Conservation (phyloP, 257 asterid species). For the Rubia yunnanensis region DNA sequence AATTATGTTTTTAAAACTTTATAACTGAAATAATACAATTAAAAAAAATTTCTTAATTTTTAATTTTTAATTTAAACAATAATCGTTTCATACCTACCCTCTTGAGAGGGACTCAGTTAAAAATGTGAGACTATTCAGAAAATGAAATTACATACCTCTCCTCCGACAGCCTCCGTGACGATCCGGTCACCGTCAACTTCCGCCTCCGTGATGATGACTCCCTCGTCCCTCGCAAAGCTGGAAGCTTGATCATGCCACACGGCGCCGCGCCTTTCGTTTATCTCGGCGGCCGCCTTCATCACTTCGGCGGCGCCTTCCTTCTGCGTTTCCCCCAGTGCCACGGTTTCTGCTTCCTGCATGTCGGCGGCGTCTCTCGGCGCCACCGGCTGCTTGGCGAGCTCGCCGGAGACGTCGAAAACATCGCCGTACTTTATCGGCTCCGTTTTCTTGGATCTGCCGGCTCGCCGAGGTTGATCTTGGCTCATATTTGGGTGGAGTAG, state of each 20-base stretch:
- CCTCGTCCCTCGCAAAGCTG: constrained; percentile 20
- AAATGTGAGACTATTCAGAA: too few relatives aligned
- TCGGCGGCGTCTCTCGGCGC: constrained; percentile 62
- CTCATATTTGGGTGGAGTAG: constrained; percentile 25
- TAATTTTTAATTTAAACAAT: too few relatives aligned
- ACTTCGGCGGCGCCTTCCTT: constrained; percentile 46
- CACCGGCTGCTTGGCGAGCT: constrained; percentile 40
- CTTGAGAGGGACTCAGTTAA: too few relatives aligned
- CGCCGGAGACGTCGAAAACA: constrained; percentile 48
- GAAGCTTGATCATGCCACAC: constrained; percentile 34
- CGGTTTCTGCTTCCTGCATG: constrained; percentile 51
- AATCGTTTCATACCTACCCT: too few relatives aligned
- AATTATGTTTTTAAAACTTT: too few relatives aligned
- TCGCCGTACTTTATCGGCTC: constrained; percentile 49
- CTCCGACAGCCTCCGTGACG: constrained; percentile 52
- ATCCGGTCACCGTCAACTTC: constrained; percentile 36
- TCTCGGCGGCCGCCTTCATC: constrained; percentile 53
- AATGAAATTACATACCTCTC: constrained; percentile 26
- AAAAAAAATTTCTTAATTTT: too few relatives aligned
- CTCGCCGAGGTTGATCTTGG: constrained; percentile 27
- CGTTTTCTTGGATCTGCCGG: constrained; percentile 11
- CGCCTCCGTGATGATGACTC: constrained; percentile 40
- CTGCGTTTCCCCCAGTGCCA: constrained; percentile 28
- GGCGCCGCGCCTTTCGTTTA: constrained; percentile 34
- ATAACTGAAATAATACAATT: too few relatives aligned